Evolutionary conservation across 148 eudicot genomes (phyloP), one percentile per base, ranked within the genome.

Genomic region (Pharnaceum exiguum): DNA sequence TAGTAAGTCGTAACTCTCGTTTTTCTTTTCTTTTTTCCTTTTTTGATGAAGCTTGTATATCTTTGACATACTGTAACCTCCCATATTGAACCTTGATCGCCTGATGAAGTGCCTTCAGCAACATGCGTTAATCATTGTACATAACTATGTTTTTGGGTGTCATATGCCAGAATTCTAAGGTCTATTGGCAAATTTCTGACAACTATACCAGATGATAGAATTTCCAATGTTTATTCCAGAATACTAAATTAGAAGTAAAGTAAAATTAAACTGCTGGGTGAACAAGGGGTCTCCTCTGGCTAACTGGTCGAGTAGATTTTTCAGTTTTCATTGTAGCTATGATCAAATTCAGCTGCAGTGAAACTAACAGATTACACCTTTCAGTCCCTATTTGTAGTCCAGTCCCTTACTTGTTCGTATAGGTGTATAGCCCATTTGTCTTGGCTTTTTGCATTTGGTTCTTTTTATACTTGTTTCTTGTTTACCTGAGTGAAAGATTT

Each of bases 401-500:
- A n/a, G n/a, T n/a, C n/a, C n/a, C n/a, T n/a, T n/a, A n/a, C n/a
- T n/a, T n/a, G n/a, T n/a, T n/a, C n/a, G n/a, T n/a, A n/a, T n/a
- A n/a, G n/a, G n/a, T n/a, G n/a, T n/a, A n/a, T n/a, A n/a, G n/a
- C n/a, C n/a, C n/a, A n/a, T n/a, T n/a, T n/a, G n/a, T n/a, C n/a
- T n/a, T n/a, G n/a, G n/a, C n/a, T n/a, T n/a, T n/a, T n/a, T n/a
- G n/a, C n/a, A 29, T 13, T 7, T 1, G 10, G 13, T 29, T 11
- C 4, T 27, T 27, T 11, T 54, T 22, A 15, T 1, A 22, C 44
- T 35, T 22, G 28, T 36, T 22, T 37, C 23, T 10, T 33, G 43
- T 12, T 55, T 55, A 55, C n/a, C 24, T 30, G 45, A 36, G 45
- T 36, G 59, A 36, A 37, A 15, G 17, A n/a, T n/a, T n/a, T 37